phyloP scores from a whole-genome alignment of 2,329 filamentous ascomycete genomes.

The Fusarium euwallaceae region DNA sequence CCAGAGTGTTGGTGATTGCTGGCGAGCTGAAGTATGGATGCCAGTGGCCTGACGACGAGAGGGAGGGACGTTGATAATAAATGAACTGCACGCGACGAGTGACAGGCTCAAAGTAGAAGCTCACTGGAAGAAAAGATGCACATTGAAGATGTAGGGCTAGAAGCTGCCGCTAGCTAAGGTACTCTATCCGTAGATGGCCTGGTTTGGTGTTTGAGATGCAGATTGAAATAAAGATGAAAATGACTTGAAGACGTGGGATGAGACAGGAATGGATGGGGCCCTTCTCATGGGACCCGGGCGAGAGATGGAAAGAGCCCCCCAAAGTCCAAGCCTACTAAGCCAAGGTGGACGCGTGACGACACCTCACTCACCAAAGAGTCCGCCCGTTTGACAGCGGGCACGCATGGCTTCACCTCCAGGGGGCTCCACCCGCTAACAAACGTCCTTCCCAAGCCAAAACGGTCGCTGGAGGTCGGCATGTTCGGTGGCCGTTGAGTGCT shows the following conservation, averaged over 20 bases:
- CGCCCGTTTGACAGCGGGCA: slow-evolving; percentile 19
- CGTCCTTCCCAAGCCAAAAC: slow-evolving; percentile 13
- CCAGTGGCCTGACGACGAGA: slow-evolving; percentile 29
- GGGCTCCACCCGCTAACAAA: slow-evolving; percentile 30
- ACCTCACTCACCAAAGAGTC: not conserved
- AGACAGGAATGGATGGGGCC: slow-evolving; percentile 11
- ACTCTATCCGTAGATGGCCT: not conserved
- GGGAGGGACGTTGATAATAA: not conserved
- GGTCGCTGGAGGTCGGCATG: slow-evolving; percentile 27
- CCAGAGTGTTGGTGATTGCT: slow-evolving; percentile 7
- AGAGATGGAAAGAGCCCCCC: slow-evolving; percentile 25
- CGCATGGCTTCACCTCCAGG: slow-evolving; percentile 16
- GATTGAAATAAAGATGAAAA: slow-evolving; percentile 41
- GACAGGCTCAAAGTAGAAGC: not conserved
- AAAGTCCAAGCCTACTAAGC: not conserved
- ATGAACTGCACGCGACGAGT: not conserved
- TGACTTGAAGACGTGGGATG: slow-evolving; percentile 18
- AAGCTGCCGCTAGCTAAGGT: slow-evolving; percentile 6
- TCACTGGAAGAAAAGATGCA: slow-evolving; percentile 16
- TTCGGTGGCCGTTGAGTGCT: slow-evolving; percentile 24
- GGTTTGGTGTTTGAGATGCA: slow-evolving; percentile 8
- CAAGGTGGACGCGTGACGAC: slow-evolving; percentile 28
- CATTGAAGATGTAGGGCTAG: slow-evolving; percentile 24
- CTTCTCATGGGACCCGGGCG: slow-evolving; percentile 30
- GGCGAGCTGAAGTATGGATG: slow-evolving; percentile 12